Evolutionary conservation across 257 asterid genomes (phyloP).

Genomic region (Nicotiana tomentosiformis): DNA sequence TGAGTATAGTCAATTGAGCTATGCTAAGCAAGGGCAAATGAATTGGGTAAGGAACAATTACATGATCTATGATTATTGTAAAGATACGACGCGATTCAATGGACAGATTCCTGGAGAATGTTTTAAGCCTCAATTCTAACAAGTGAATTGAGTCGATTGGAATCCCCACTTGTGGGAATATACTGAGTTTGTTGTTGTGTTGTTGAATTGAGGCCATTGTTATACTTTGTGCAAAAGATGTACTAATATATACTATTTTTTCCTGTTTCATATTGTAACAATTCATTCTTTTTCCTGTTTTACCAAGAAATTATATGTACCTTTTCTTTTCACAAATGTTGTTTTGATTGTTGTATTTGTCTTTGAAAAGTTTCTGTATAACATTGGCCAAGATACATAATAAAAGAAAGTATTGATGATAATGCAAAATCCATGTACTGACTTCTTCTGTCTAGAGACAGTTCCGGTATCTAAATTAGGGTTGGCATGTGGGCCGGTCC

Average conservation of each 20-base stretch:
- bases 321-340: neutral
- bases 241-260: neutral
- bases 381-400: too few species aligned
- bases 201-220: neutral
- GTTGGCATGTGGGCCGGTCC: too few species aligned
- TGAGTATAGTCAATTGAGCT: slow-evolving; percentile 21
- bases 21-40: slow-evolving; percentile 30
- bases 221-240: neutral
- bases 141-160: neutral
- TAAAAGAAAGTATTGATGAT: neutral
- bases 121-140: slow-evolving; percentile 31
- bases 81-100: slow-evolving; percentile 31
- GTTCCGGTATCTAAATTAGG: too few species aligned
- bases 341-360: neutral
- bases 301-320: neutral
- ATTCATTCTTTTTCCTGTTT: neutral
- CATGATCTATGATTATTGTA: slow-evolving; percentile 66
- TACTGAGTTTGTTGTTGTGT: too few species aligned
- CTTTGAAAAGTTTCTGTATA: neutral
- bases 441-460: neutral
- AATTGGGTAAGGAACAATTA: slow-evolving; percentile 32
- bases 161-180: too few species aligned
- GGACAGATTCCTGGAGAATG: slow-evolving; percentile 59
- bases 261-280: neutral
- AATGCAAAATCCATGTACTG: neutral